A percentile compares a stretch with the other conserved stretches of the same genome.
Evolutionary conservation across 176 grass and related monocot genomes (phyloP).

Genomic region (Leersia perrieri): DNA sequence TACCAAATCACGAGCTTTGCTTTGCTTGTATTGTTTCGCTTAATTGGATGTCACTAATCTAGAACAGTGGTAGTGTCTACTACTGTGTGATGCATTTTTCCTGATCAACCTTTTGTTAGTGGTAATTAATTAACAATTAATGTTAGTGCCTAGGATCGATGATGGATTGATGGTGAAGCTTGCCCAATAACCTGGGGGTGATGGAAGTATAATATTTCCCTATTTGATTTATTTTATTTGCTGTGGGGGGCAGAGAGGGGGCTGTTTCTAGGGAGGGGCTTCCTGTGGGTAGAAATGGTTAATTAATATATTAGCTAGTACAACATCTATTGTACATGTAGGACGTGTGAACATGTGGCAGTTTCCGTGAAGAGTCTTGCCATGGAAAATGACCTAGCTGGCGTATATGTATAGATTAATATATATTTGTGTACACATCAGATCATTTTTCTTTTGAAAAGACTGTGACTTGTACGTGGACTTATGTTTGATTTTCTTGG

Average conservation of each 20-base stretch:
- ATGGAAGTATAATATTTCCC: background rate
- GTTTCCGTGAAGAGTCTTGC: background rate
- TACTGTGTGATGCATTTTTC: background rate
- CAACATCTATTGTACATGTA: background rate
- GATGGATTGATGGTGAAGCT: background rate
- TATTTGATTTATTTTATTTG: background rate
- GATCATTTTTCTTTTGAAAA: too few relatives aligned
- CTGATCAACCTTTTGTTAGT: background rate
- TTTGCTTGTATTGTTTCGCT: background rate
- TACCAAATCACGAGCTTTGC: background rate
- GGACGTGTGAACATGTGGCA: background rate
- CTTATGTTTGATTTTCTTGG: too few relatives aligned
- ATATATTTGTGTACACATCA: too few relatives aligned
- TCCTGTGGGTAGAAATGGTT: background rate
- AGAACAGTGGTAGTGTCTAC: background rate
- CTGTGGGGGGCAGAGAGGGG: background rate
- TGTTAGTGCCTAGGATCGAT: background rate
- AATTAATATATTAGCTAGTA: background rate
- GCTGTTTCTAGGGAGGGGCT: background rate
- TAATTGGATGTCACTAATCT: background rate
- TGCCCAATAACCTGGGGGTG: background rate
- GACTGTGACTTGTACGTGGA: too few relatives aligned
- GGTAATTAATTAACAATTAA: constrained; percentile 28
- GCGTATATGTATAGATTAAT: too few relatives aligned
- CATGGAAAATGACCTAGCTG: background rate